phyloP scores from a whole-genome alignment of 768 basidiomycete genomes.

The Tulasnella sp. region DNA sequence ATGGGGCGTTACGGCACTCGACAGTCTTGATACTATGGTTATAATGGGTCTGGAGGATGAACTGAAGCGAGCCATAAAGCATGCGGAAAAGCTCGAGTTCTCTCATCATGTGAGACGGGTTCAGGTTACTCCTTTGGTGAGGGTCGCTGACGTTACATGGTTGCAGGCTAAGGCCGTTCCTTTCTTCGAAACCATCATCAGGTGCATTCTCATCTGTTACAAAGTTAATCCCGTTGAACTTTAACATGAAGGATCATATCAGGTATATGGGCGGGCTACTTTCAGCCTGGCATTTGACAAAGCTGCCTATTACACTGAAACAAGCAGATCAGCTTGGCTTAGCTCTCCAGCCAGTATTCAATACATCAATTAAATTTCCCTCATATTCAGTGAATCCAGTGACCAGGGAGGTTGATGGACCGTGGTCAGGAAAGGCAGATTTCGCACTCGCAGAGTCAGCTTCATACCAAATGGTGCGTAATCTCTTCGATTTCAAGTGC shows the following conservation, averaged over 20 bases:
- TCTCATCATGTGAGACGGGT: not conserved
- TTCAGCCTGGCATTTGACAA: slow-evolving; percentile 31
- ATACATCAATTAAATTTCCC: slow-evolving; percentile 58
- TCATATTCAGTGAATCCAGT: slow-evolving; percentile 54
- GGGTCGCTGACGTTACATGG: not conserved
- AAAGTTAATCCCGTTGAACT: not conserved
- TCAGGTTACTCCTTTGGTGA: not conserved
- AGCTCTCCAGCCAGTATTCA: slow-evolving; percentile 59
- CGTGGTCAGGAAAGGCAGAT: not conserved
- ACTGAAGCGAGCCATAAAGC: slow-evolving; percentile 29
- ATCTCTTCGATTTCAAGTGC: not conserved
- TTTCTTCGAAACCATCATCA: slow-evolving; percentile 33
- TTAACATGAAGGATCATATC: slow-evolving; percentile 29
- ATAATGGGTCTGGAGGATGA: slow-evolving; percentile 32
- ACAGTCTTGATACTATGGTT: slow-evolving; percentile 33
- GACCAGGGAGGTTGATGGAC: slow-evolving; percentile 30
- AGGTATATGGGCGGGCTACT: slow-evolving; percentile 37
- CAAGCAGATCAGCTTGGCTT: slow-evolving; percentile 40
- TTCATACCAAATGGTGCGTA: slow-evolving; percentile 49
- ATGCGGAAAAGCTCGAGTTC: slow-evolving; percentile 15
- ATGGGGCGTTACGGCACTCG: slow-evolving; percentile 30
- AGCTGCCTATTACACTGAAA: slow-evolving; percentile 24
- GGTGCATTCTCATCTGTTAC: not conserved
- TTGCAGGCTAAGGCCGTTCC: not conserved
- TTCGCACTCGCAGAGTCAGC: slow-evolving; percentile 53